phyloP scores from a whole-genome alignment of 805 yeast species.

The Wickerhamomyces chambardii region DNA sequence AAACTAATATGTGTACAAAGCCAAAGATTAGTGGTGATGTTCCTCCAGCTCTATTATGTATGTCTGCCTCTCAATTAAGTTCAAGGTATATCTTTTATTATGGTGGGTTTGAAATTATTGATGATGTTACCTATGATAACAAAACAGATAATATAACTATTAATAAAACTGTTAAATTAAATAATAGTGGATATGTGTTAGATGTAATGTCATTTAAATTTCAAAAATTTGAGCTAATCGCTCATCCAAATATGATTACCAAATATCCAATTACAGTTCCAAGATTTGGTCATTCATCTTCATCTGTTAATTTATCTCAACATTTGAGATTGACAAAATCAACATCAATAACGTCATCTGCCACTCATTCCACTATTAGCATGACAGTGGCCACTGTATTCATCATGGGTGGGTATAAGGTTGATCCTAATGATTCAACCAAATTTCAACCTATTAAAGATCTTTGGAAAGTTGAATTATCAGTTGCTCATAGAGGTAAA shows the following conservation, averaged over 20 bases:
- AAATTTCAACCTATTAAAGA: constrained; percentile 27
- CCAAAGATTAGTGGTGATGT: constrained; percentile 27
- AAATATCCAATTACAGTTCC: constrained; percentile 23
- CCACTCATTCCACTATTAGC: too few relatives aligned
- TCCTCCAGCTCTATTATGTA: constrained; percentile 45
- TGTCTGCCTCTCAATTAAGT: constrained; percentile 40
- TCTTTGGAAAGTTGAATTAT: constrained; percentile 31
- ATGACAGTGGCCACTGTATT: constrained; percentile 24
- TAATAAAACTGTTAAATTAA: constrained; percentile 36
- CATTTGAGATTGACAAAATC: neutral
- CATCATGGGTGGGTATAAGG: constrained; percentile 41
- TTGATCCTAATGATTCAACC: constrained; percentile 14
- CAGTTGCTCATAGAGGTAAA: constrained; percentile 25
- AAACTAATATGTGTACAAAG: constrained; percentile 27
- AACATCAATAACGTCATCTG: too few relatives aligned
- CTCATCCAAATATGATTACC: constrained; percentile 21
- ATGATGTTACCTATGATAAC: constrained; percentile 12
- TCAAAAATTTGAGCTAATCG: constrained; percentile 30
- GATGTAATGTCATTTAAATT: constrained; percentile 43
- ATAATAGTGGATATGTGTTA: constrained; percentile 48
- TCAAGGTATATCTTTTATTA: constrained; percentile 49
- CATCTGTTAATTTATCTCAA: constrained; percentile 12
- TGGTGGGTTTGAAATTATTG: constrained; percentile 55
- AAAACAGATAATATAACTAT: constrained; percentile 26
- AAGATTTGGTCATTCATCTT: constrained; percentile 31